Percentiles rank a stretch among this genome's conserved stretches.
phyloP scores from a whole-genome alignment of 805 yeast genomes.

The Candida nonsorbophila region DNA sequence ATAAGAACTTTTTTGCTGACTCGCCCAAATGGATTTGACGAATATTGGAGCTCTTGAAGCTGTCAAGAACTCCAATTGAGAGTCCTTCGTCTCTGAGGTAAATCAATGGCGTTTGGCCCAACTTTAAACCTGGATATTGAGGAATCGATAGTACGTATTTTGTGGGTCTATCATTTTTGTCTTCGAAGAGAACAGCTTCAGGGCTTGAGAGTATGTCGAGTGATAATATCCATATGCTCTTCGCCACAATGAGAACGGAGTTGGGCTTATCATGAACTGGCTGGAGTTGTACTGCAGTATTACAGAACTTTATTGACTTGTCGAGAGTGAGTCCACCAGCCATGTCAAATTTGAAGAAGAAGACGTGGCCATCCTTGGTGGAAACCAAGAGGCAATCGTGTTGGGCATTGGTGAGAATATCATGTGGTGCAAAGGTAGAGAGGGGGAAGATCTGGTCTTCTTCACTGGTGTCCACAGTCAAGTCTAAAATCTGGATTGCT shows the following conservation, averaged over 20 bases:
- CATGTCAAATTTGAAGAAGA: constrained; percentile 10
- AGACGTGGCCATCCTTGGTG: constrained; percentile 25
- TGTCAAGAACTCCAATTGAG: constrained; percentile 18
- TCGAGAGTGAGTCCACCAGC: constrained; percentile 5
- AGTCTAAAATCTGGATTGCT: neutral
- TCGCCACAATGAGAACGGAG: too few relatives aligned
- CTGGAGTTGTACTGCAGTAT: constrained; percentile 21
- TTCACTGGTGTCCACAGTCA: neutral
- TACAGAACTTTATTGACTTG: constrained; percentile 19
- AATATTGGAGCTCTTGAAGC: constrained; percentile 17
- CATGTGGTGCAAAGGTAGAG: too few relatives aligned
- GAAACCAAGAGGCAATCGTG: constrained; percentile 25
- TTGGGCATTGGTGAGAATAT: too few relatives aligned
- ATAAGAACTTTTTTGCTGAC: constrained; percentile 25
- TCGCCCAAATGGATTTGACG: constrained; percentile 27
- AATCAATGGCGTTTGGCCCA: too few relatives aligned
- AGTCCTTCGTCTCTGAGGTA: constrained; percentile 38
- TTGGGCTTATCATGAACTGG: too few relatives aligned
- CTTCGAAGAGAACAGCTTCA: constrained; percentile 27
- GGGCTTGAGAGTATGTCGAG: constrained; percentile 22
- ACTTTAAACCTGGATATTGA: neutral
- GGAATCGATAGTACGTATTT: constrained; percentile 5
- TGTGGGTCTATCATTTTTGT: constrained; percentile 24
- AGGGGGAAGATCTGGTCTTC: too few relatives aligned
- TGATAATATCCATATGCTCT: constrained; percentile 35